Conservation (phyloP, 1,284 basidiomycete genomes). For the Austroboletus rostrupii region DNA sequence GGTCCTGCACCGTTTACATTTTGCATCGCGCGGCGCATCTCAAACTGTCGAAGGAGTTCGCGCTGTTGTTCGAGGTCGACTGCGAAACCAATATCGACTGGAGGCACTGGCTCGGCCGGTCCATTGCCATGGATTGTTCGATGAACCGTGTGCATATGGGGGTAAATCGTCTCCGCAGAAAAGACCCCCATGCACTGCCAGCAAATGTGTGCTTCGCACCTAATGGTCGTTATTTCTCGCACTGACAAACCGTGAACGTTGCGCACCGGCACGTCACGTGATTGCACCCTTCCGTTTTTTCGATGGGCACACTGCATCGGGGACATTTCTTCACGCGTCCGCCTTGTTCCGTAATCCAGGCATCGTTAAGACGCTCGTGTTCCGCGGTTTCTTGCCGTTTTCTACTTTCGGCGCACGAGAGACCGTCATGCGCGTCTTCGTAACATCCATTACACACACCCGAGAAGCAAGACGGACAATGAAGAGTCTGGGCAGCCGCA, state of each 20-base stretch:
- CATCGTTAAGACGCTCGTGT: constrained; percentile 43
- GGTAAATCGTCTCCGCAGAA: constrained; percentile 38
- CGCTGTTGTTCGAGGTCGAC: constrained; percentile 23
- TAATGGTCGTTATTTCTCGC: constrained; percentile 2
- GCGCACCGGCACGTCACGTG: constrained; percentile 44
- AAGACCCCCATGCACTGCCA: constrained; percentile 47
- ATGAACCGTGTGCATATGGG: constrained; percentile 46
- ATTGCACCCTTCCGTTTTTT: constrained; percentile 53
- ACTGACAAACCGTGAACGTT: background rate
- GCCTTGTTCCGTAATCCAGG: constrained; percentile 34
- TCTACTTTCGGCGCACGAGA: constrained; percentile 45
- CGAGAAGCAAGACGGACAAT: constrained; percentile 50
- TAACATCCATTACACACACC: constrained; percentile 49
- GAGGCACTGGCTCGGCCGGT: background rate
- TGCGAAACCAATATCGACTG: constrained; percentile 4
- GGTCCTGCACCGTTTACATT: background rate
- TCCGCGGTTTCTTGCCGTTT: constrained; percentile 32
- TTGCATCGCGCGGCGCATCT: constrained; percentile 6
- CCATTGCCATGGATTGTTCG: constrained; percentile 34
- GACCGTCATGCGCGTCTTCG: constrained; percentile 47
- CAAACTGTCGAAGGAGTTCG: constrained; percentile 15
- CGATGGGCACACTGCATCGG: constrained; percentile 41
- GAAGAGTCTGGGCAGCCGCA: constrained; percentile 28
- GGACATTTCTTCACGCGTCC: constrained; percentile 39
- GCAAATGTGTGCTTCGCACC: constrained; percentile 51